phyloP scores from a whole-genome alignment of 345 rosid genomes.

The Cardamine occulta region DNA sequence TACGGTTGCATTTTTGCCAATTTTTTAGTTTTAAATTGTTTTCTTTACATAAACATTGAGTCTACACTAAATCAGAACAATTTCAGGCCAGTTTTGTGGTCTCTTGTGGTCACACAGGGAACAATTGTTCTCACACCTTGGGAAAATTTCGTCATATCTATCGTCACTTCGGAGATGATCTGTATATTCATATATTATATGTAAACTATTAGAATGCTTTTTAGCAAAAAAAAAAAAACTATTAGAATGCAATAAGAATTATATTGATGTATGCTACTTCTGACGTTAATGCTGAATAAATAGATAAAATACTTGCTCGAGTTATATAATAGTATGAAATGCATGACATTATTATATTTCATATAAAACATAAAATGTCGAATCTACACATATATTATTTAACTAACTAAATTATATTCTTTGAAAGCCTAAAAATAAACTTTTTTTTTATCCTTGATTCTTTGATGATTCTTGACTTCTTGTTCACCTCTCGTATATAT shows the following conservation, averaged over 20 bases:
- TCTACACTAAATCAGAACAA: conserved; percentile 12
- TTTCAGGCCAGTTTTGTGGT: conserved; percentile 23
- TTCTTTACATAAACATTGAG: background rate
- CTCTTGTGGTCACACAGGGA: conserved; percentile 25
- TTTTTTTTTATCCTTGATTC: background rate
- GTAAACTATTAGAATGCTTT: conserved; percentile 15
- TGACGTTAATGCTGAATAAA: conserved; percentile 1
- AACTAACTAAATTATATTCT: background rate
- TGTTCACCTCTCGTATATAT: conserved; percentile 16
- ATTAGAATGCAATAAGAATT: conserved; percentile 10
- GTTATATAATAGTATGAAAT: background rate
- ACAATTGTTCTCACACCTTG: conserved; percentile 19
- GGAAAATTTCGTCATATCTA: conserved; percentile 15
- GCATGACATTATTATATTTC: conserved; percentile 3
- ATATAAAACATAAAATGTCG: conserved; percentile 12
- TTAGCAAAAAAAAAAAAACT: background rate
- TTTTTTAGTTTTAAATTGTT: background rate
- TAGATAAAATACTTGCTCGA: background rate
- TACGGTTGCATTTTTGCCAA: background rate
- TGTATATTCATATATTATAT: background rate
- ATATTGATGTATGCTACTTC: background rate
- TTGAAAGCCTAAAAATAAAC: background rate
- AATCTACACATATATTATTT: conserved; percentile 20
- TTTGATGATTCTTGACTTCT: background rate
- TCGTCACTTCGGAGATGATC: conserved; percentile 6